A percentile compares a stretch with the other conserved stretches of the same genome.
Evolutionary conservation across 176 grass and related monocot species (phyloP).

Genomic region (Carex parvula): DNA sequence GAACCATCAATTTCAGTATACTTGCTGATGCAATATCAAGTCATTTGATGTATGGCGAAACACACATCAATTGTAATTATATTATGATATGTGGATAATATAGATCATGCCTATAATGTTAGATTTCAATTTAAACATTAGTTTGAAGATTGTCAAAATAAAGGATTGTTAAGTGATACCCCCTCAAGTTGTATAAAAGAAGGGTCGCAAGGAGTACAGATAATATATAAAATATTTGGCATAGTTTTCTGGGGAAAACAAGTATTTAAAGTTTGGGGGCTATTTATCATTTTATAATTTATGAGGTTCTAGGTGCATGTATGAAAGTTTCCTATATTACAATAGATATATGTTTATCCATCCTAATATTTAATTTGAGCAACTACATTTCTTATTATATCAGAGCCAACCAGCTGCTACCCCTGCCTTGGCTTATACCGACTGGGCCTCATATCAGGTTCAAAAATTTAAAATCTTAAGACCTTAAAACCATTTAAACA

Average conservation of each 20-base stretch:
- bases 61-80: neutral
- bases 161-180: neutral
- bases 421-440: neutral
- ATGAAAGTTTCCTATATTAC: neutral
- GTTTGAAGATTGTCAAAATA: neutral
- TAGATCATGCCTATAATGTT: too few species aligned
- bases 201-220: too few species aligned
- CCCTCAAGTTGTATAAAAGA: too few species aligned
- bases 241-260: neutral
- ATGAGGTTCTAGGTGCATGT: constrained; percentile 4
- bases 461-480: neutral
- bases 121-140: too few species aligned
- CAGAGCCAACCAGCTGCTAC: constrained; percentile 21
- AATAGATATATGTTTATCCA: neutral
- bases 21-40: neutral
- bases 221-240: neutral
- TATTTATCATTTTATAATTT: neutral
- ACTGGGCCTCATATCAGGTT: constrained; percentile 28
- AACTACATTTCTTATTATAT: constrained; percentile 7
- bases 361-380: constrained; percentile 13
- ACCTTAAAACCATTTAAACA: neutral
- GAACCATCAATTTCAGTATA: neutral
- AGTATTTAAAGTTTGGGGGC: neutral
- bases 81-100: too few species aligned
- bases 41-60: neutral